These are phyloP conservation scores for Mycena amicta DNA, from an alignment of 768 basidiomycete genomes.

Conservation along the genomic window DNA sequence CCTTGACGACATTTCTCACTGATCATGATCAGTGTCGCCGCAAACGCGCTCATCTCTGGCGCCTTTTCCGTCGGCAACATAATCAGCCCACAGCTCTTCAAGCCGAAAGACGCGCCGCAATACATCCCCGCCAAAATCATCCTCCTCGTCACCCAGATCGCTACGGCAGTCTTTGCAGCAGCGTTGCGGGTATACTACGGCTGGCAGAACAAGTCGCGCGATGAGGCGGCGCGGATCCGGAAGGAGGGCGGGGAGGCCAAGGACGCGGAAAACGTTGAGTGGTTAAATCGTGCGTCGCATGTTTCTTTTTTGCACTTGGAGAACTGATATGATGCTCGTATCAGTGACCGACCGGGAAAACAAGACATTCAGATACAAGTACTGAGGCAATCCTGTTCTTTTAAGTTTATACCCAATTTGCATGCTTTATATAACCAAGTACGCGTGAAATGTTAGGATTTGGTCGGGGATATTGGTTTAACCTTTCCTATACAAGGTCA, in stretches of 20 bases:
- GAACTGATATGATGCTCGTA: too few species aligned
- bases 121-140: constrained; percentile 20
- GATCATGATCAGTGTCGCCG: constrained; percentile 9
- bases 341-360: too few species aligned
- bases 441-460: not conserved
- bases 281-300: too few species aligned
- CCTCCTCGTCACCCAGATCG: constrained; percentile 10
- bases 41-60: constrained; percentile 19
- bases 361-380: too few species aligned
- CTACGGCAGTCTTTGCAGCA: not conserved
- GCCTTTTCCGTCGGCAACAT: constrained; percentile 20
- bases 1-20: not conserved
- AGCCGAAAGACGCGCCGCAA: constrained; percentile 18
- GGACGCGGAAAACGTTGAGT: too few species aligned
- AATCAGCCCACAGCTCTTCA: constrained; percentile 19
- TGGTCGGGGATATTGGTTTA: not conserved
- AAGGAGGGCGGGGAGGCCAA: constrained; percentile 11
- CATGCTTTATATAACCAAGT: not conserved
- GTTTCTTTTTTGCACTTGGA: too few species aligned
- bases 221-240: constrained; percentile 5
- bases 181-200: constrained; percentile 15
- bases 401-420: too few species aligned
- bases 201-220: constrained; percentile 7
- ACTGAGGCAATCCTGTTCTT: too few species aligned
- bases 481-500: not conserved